Base-by-base conservation (phyloP, 768 basidiomycete species). In the Cantharellus cinnabarinus region DNA sequence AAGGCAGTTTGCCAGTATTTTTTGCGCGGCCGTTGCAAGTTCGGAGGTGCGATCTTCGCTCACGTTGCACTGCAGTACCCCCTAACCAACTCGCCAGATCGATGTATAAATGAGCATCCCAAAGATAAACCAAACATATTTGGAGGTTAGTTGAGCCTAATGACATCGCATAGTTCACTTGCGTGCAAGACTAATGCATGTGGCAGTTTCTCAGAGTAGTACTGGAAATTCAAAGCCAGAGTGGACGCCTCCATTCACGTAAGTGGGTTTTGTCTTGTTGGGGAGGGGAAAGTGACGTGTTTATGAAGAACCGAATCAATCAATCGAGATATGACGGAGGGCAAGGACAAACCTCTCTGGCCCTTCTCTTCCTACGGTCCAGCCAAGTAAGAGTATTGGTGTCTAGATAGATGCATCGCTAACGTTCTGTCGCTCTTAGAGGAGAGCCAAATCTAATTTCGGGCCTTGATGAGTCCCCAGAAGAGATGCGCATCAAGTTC, bases 281-380 rank as follows among this genome's bases (percentile, higher is more conserved):
- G 10, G 35, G 14, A 34, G 14, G n/a, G 20, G 7, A 42, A 20
- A 1, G 10, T n/a, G 34, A 55, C n/a, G 34, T 53, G 20, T 29
- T 29, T 29, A 29, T 29, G 40, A 64, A 90, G 88, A 37, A 66
- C 71, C 20, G 82, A 89, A 7, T 71, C 74, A 2, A 77, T 94
- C 50, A 67, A 66, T n/a, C 70, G 70, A 40, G 90, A 93, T 63
- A 67, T 93, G 4, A 78, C 76, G 1, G 70, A 70, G 2, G 66
- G 67, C 29, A 72, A 70, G 29, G 89, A 91, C 14, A 82, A 79
- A 65, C 90, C 89, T 0, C 50, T 75, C 7, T 95, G 85, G 83
- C 82, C 83, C 10, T 71, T 93, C 0, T 81, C 86, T 0, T 82
- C 79, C 0, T 93, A 85, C 67, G 89, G 76, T 0, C 79, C 86